These are phyloP conservation scores for Microdochium nivale DNA, from an alignment of 2,329 filamentous ascomycete genomes.

Conservation along the genomic window DNA sequence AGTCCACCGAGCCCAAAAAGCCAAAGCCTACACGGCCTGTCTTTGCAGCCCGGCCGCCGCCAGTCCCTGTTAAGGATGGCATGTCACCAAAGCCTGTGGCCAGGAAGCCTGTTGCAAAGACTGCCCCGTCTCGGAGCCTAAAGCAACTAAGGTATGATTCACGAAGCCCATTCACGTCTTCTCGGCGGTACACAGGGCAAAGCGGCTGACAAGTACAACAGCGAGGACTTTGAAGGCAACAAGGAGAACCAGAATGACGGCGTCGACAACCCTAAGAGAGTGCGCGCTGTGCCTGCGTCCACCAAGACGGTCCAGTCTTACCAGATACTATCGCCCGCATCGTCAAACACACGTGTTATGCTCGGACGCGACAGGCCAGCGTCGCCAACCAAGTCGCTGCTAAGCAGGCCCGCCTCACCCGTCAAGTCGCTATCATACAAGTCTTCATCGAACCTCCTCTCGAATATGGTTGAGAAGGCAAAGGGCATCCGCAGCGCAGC, in stretches of 20 bases:
- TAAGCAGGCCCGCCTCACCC: conserved; percentile 30
- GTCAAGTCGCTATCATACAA: conserved; percentile 29
- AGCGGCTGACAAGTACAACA: conserved; percentile 24
- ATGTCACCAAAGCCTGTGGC: conserved; percentile 22
- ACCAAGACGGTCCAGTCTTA: conserved; percentile 35
- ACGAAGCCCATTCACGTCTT: conserved; percentile 7
- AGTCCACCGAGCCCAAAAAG: conserved; percentile 35
- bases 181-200: conserved; percentile 8
- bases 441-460: conserved; percentile 32
- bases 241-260: conserved; percentile 65
- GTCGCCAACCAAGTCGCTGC: not conserved
- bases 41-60: conserved; percentile 27
- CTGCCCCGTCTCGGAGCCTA: conserved; percentile 16
- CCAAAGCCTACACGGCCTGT: conserved; percentile 15
- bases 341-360: conserved; percentile 66
- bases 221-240: conserved; percentile 52
- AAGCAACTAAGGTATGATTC: conserved; percentile 44
- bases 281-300: conserved; percentile 32
- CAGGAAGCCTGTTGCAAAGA: conserved; percentile 23
- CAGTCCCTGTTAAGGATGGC: conserved; percentile 42
- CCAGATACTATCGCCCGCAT: conserved; percentile 72
- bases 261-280: conserved; percentile 57
- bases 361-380: conserved; percentile 33
- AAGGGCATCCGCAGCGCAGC: conserved; percentile 40
- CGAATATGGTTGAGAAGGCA: conserved; percentile 52